Evolutionary conservation across 1,284 basidiomycete species (phyloP).

Genomic region (Rhodotorula sp.): DNA sequence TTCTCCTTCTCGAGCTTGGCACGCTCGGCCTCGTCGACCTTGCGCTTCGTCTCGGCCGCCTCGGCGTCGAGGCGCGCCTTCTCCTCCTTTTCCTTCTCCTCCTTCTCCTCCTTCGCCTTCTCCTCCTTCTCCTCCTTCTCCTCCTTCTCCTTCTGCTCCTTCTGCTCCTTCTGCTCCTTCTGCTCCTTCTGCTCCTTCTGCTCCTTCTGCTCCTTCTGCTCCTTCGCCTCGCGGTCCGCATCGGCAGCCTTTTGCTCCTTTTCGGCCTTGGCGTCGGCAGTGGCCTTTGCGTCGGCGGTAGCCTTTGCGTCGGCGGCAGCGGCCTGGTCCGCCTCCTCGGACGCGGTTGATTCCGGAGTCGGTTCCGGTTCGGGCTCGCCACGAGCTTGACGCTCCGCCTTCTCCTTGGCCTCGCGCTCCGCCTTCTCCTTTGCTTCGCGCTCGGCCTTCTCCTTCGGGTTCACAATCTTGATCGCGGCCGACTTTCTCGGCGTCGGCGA

Average conservation of each 20-base stretch:
- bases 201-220: conserved; percentile 30
- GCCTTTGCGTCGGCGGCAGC: background rate
- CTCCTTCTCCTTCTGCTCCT: background rate
- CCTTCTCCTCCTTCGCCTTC: conserved; percentile 35
- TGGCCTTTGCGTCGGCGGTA: conserved; percentile 34
- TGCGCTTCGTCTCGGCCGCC: conserved; percentile 23
- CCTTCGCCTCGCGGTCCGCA: conserved; percentile 1
- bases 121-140: conserved; percentile 30
- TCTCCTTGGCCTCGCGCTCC: conserved; percentile 21
- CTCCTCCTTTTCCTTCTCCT: conserved; percentile 21
- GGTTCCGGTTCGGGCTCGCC: conserved; percentile 8
- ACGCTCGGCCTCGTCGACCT: conserved; percentile 19
- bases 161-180: conserved; percentile 20
- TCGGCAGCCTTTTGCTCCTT: conserved; percentile 47
- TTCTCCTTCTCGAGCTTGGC: conserved; percentile 15
- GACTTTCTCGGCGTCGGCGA: conserved; percentile 30
- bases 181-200: conserved; percentile 16
- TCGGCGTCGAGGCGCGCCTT: conserved; percentile 34
- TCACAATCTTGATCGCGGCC: conserved; percentile 42
- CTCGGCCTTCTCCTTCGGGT: conserved; percentile 34
- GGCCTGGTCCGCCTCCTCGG: conserved; percentile 19
- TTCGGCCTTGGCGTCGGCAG: conserved; percentile 4
- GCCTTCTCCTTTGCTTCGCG: conserved; percentile 29
- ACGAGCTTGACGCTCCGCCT: conserved; percentile 14
- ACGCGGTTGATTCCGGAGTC: background rate